phyloP scores from a whole-genome alignment of 768 basidiomycete species.

The Psilocybe cubensis region DNA sequence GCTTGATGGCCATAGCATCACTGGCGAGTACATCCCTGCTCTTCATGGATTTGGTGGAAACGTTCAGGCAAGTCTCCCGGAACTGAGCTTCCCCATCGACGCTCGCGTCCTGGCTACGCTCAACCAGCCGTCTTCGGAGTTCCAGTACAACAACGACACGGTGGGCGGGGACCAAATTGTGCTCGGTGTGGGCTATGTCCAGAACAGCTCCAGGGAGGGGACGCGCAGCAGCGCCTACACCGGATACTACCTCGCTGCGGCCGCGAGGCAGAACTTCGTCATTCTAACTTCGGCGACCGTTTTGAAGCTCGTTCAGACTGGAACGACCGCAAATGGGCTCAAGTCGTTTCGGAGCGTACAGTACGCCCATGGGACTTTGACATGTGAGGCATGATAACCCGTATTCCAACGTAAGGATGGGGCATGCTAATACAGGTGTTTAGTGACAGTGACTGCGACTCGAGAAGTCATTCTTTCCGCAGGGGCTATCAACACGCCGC shows the following conservation, averaged over 20 bases:
- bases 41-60: conserved; percentile 35
- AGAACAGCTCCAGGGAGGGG: conserved; percentile 32
- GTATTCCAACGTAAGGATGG: neutral
- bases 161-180: conserved; percentile 30
- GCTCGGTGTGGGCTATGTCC: conserved; percentile 38
- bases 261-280: conserved; percentile 34
- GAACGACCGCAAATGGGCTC: neutral
- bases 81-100: conserved; percentile 33
- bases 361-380: neutral
- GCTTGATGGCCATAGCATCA: conserved; percentile 29
- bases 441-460: conserved; percentile 33
- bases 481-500: conserved; percentile 40
- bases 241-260: conserved; percentile 32
- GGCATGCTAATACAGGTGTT: neutral
- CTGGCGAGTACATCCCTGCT: conserved; percentile 29
- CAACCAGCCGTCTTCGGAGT: conserved; percentile 33
- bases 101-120: conserved; percentile 36
- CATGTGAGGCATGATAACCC: neutral
- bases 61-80: conserved; percentile 33
- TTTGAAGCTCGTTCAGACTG: conserved; percentile 13
- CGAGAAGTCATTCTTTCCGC: conserved; percentile 58
- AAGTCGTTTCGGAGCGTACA: neutral
- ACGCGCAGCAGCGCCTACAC: conserved; percentile 38
- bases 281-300: conserved; percentile 36
- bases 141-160: conserved; percentile 36